phyloP scores from a whole-genome alignment of 441 rosid genomes.

The Euphorbia neoarborescens region DNA sequence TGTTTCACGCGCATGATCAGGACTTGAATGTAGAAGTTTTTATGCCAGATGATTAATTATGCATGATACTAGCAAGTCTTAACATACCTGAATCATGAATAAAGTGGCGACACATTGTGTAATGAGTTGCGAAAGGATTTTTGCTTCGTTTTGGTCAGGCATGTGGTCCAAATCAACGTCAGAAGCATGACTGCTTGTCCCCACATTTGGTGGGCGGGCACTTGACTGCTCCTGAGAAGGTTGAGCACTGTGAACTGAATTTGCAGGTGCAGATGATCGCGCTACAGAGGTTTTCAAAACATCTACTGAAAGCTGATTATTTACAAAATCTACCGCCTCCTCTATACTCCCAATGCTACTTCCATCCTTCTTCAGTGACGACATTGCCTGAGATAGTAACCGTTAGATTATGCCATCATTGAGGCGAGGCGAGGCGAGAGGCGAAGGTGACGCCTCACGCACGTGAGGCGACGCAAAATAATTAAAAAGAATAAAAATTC shows the following conservation, averaged over 20 bases:
- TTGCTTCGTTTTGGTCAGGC: constrained; percentile 36
- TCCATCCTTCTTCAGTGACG: constrained; percentile 64
- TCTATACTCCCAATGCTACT: constrained; percentile 49
- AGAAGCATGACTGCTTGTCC: constrained; percentile 23
- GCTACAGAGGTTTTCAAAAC: constrained; percentile 39
- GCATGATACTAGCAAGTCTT: background rate
- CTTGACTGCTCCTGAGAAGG: constrained; percentile 38
- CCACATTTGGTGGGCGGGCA: constrained; percentile 26
- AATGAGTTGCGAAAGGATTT: constrained; percentile 67
- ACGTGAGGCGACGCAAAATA: too few relatives aligned
- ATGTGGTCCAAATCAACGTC: constrained; percentile 30
- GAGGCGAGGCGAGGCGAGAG: too few relatives aligned
- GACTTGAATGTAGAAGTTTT: background rate
- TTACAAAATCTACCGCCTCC: constrained; percentile 67
- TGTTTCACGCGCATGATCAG: constrained; percentile 2
- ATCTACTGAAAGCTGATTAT: constrained; percentile 49
- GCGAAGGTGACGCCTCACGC: too few relatives aligned
- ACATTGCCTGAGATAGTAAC: constrained; percentile 52
- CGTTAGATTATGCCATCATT: background rate
- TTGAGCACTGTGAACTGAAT: constrained; percentile 25
- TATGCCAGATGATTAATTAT: background rate
- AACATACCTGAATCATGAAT: constrained; percentile 78
- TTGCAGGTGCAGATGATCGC: constrained; percentile 28
- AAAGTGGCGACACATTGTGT: constrained; percentile 80
- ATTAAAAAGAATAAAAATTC: too few relatives aligned